Evolutionary conservation across 345 rosid genomes (phyloP), one percentile per base, ranked within the genome.

Genomic region (Excoecaria cochinchinensis): DNA sequence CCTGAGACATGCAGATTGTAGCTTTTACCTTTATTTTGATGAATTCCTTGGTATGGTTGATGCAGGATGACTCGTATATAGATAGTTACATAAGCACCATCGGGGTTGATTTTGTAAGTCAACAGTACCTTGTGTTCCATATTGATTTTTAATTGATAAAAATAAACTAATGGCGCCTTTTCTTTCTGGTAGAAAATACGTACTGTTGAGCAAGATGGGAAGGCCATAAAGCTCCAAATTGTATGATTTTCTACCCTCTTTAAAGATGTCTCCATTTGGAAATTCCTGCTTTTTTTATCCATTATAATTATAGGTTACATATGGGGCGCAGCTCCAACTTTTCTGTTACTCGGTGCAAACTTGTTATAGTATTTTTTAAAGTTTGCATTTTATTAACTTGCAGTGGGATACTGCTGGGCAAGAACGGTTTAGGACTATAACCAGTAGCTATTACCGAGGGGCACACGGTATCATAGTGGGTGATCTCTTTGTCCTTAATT

Each of bases 21-120:
- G 74, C 48, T 3, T 4, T 15, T 1, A 9, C 13, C 6, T 59
- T 55, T 55, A 73, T 13, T 25, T 48, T 61, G 67, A 50, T 10
- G 38, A 36, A 36, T 25, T 65, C 53, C 22, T 73, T 40, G 46
- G 48, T 57, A 79, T 61, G 38, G 46, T 78, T 63, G 56, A 21
- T 74, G 78, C 87, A 91, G 96, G 96, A 89, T 87, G 93, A 87
- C 77, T 89, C 93, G 13, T 91, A 91, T 67, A 76, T 88, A 19
- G 92, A 91, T 47, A 89, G 96, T 80, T 91, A 89, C 87, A 89
- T 91, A 56, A 89, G 96, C 83, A 91, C 93, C 82, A 89, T 91
- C 57, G 96, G 96, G 56, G 93, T 89, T 72, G 96, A 89, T 78
- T 91, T 91, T 81, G 96, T 91, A 83, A 87, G 93, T 76, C 8